Conservation (phyloP, 179 eudicot genomes). For the Kewa caespitosa region DNA sequence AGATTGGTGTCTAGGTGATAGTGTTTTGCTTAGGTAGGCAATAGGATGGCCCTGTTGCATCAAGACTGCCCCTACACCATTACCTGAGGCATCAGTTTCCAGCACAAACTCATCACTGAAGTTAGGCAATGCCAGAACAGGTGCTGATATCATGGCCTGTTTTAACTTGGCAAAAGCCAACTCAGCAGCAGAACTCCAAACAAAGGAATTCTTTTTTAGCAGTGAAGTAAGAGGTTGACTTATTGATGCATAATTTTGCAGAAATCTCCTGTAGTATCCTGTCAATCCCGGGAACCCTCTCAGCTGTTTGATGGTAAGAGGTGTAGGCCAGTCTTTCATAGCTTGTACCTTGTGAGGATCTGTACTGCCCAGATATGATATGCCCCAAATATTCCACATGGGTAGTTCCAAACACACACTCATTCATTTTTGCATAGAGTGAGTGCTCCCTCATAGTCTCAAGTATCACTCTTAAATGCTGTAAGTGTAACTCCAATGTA, state of each 20-base stretch:
- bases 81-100: too few relatives aligned
- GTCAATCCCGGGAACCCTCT: background rate
- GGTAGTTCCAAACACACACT: constrained; percentile 3
- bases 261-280: background rate
- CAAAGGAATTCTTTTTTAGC: background rate
- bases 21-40: background rate
- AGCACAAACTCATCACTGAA: too few relatives aligned
- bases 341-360: background rate
- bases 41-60: background rate
- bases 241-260: background rate
- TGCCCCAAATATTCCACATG: background rate
- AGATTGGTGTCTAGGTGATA: background rate
- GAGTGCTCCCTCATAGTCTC: background rate
- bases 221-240: background rate
- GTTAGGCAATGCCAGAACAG: background rate
- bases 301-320: background rate
- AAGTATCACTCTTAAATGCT: background rate
- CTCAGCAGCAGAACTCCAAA: background rate
- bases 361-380: background rate
- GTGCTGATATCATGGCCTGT: background rate
- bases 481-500: background rate
- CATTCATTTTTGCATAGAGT: background rate
- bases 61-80: background rate
- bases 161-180: background rate
- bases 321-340: background rate